Evolutionary conservation across 2,329 filamentous ascomycete species (phyloP).

Genomic region (Hypoxylon sp.): DNA sequence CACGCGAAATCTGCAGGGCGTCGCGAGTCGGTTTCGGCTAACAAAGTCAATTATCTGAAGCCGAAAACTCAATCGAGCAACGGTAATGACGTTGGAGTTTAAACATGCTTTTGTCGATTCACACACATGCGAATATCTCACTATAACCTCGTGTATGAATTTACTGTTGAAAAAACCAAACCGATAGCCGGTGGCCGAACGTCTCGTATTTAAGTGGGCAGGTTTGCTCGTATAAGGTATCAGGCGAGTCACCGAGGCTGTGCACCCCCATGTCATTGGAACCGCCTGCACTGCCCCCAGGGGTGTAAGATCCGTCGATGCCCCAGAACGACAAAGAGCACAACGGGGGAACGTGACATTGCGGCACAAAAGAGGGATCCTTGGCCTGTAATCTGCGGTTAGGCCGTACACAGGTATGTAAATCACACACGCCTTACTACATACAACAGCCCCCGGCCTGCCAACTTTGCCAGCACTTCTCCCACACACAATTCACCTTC

Average conservation of each 20-base stretch:
- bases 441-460: conserved; percentile 7
- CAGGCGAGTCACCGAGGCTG: conserved; percentile 31
- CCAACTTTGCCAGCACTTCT: conserved; percentile 20
- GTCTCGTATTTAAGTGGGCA: conserved; percentile 31
- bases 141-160: conserved; percentile 4
- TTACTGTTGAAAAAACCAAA: background rate
- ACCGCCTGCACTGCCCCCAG: conserved; percentile 32
- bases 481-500: conserved; percentile 20
- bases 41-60: background rate
- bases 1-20: conserved; percentile 7
- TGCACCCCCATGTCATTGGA: conserved; percentile 22
- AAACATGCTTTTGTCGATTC: background rate
- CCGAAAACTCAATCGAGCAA: background rate
- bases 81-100: conserved; percentile 3
- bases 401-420: background rate
- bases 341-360: conserved; percentile 11
- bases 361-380: conserved; percentile 17
- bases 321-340: conserved; percentile 7
- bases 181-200: conserved; percentile 5
- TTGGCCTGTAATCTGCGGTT: conserved; percentile 17
- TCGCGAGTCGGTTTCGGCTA: background rate
- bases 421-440: conserved; percentile 21
- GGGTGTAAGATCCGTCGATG: conserved; percentile 16
- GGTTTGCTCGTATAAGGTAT: conserved; percentile 29
- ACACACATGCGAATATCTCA: background rate